Conservation (phyloP, 306 rosid genomes). For the Arachis hypogaea region DNA sequence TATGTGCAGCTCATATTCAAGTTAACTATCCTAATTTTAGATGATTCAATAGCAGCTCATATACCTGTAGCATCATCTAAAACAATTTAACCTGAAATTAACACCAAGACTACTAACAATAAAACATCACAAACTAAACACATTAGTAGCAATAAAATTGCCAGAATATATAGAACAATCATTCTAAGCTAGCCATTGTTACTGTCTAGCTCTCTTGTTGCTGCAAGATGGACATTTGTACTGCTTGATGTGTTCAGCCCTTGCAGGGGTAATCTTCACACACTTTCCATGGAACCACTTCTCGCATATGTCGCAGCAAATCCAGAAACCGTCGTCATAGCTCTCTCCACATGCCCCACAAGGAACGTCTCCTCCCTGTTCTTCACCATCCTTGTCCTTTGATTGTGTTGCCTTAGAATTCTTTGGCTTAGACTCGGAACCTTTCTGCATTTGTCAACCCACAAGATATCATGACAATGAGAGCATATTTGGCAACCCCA, state of each 20-base stretch:
- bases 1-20: conserved; percentile 22
- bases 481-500: too few species aligned
- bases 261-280: conserved; percentile 83
- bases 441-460: conserved; percentile 56
- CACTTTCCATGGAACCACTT: conserved; percentile 96
- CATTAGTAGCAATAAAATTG: conserved; percentile 47
- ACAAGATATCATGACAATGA: conserved; percentile 8
- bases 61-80: conserved; percentile 26
- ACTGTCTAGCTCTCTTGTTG: conserved; percentile 76
- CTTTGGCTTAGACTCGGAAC: conserved; percentile 61
- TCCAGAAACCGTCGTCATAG: conserved; percentile 78
- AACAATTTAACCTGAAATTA: conserved; percentile 42
- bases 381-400: conserved; percentile 63
- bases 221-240: conserved; percentile 97
- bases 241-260: conserved; percentile 86
- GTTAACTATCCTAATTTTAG: conserved; percentile 37
- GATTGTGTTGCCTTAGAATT: conserved; percentile 50
- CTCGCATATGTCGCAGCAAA: conserved; percentile 89
- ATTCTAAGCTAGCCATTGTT: neutral
- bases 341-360: conserved; percentile 91
- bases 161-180: neutral
- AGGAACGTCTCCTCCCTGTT: conserved; percentile 70
- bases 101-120: conserved; percentile 37
- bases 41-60: conserved; percentile 22
- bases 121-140: conserved; percentile 29